Base-by-base conservation (phyloP, 345 rosid species). In the Microthlaspi erraticum region DNA sequence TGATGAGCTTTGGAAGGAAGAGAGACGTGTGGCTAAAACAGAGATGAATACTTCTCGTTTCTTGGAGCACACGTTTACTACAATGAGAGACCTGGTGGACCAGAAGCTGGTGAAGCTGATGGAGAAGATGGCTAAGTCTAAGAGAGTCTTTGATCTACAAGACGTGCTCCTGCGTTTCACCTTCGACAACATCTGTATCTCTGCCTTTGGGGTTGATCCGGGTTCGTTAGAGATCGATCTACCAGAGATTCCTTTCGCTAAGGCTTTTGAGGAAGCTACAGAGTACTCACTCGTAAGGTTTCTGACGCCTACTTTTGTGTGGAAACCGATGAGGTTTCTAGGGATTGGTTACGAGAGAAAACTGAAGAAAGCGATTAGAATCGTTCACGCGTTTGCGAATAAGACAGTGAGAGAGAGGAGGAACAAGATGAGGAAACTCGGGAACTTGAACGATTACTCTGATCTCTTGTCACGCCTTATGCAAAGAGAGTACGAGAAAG, bases 181-280 rank as follows among this genome's bases (percentile, higher is more conserved):
- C 4, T 86, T 92, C 20, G 96, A 89, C 55, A 89, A 81, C 64
- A 85, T 92, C 18, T 92, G 91, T 72, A 73, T 67, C 13, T 80
- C 87, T 0, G 91, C 94, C 43, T 84, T 87, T 5, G 96, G 96
- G 23, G 80, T 92, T 36, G 86, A 89, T 78, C 85, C 94, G 0
- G 88, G 90, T 10, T 87, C 92, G 41, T 74, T 92, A 61, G 79
- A 66, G 14, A 50, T 74, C 19, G 83, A 82, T 58, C 79, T 85
- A 33, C 90, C 89, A 1, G 78, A 85, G 42, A 81, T 86, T 69
- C 89, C 84, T 11, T 92, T 92, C 33, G 89, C 88, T 17, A 89
- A 78, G 74, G 92, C 98, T 12, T 92, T 89, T 44, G 94, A 92
- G 77, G 84, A 83, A 55, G 92, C 98, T 31, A 89, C 94, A 0